Evolutionary conservation across 139 green algal species (phyloP).

Genomic region (Coelastrella sp.): DNA sequence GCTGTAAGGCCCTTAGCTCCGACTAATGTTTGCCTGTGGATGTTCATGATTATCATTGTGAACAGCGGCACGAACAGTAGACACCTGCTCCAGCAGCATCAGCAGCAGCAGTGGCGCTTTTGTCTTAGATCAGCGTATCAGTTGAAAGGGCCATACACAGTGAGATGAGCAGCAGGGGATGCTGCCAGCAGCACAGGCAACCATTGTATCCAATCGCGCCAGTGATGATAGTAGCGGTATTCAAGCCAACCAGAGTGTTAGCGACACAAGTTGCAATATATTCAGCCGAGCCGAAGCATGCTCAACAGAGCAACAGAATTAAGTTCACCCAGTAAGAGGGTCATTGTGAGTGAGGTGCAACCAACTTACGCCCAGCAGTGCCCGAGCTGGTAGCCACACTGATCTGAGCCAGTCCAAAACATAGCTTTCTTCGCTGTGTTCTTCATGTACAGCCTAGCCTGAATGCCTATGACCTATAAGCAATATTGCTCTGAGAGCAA

Average conservation of each 20-base stretch:
- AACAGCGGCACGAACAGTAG: slow-evolving; percentile 54
- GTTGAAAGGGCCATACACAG: slow-evolving; percentile 28
- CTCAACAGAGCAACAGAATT: too few species aligned
- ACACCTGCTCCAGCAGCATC: background rate
- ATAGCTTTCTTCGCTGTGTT: too few species aligned
- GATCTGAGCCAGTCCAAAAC: too few species aligned
- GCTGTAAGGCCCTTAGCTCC: slow-evolving; percentile 28
- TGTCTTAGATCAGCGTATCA: background rate
- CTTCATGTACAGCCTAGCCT: too few species aligned
- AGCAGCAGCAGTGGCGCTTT: background rate
- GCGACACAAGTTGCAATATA: too few species aligned
- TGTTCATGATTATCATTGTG: slow-evolving; percentile 27
- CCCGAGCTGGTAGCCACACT: slow-evolving; percentile 19
- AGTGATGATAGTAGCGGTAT: slow-evolving; percentile 10
- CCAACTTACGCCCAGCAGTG: too few species aligned
- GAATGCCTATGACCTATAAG: too few species aligned
- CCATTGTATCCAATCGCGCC: slow-evolving; percentile 18
- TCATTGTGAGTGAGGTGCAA: slow-evolving; percentile 43
- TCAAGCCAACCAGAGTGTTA: too few species aligned
- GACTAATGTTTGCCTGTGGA: slow-evolving; percentile 40
- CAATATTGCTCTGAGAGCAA: too few species aligned
- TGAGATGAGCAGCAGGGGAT: too few species aligned
- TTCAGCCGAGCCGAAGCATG: too few species aligned
- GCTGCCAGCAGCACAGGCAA: slow-evolving; percentile 31
- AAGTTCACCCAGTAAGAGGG: slow-evolving; percentile 10